Evolutionary conservation across 805 yeast genomes (phyloP), one percentile per base, ranked within the genome.

Genomic region (Candida parachauliodes): DNA sequence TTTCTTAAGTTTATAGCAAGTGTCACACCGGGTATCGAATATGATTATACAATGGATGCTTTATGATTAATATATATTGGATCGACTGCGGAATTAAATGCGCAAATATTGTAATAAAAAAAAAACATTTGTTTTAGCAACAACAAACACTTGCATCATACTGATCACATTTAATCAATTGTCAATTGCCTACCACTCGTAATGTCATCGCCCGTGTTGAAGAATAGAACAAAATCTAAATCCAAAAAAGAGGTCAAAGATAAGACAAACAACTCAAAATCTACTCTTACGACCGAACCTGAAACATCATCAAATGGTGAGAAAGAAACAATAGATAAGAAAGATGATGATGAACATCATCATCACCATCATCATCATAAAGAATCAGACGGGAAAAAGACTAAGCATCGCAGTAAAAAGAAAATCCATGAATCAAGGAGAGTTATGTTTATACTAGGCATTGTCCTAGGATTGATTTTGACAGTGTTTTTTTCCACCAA

Each of bases 11-110:
- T 93, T 54, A 91, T 93, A 33, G 85, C 97, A 7, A 87, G 97
- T 65, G 98, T 93, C 7, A 89, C 96, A 1, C 98, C 98, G 0
- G 96, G 97, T 12, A 89, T 93, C 40, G 96, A 91, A 63, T 94
- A 91, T 60, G 98, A 93, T 52, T 88, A 88, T 57, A 93, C 98
- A n/a, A 93, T 91, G 97, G 89, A 88, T 58, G 97, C n/a, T n/a
- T n/a, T n/a, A n/a, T n/a, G n/a, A n/a, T n/a, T n/a, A n/a, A n/a
- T n/a, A n/a, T n/a, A n/a, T n/a, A n/a, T n/a, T n/a, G n/a, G n/a
- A n/a, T n/a, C n/a, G n/a, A n/a, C n/a, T n/a, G n/a, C n/a, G n/a
- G n/a, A n/a, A n/a, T n/a, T n/a, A n/a, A n/a, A n/a, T n/a, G n/a
- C n/a, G n/a, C n/a, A n/a, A n/a, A n/a, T n/a, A n/a, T n/a, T n/a